These are phyloP conservation scores for Ceratocystis cacaofunesta DNA, from an alignment of 2,329 filamentous ascomycete species.

Conservation along the genomic window DNA sequence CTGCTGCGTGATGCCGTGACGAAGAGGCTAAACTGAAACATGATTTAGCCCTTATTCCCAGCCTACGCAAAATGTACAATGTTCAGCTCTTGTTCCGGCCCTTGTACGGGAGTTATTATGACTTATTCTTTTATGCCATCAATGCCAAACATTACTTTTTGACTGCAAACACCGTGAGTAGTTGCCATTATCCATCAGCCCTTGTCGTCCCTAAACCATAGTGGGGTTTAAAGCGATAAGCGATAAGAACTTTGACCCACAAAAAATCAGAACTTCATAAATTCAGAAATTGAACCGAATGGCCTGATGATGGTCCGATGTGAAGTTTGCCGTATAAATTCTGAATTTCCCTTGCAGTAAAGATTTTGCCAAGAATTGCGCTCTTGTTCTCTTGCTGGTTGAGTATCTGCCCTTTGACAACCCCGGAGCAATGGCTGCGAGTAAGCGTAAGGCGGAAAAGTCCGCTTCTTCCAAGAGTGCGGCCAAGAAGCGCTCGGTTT, in stretches of 20 bases:
- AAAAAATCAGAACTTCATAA: conserved; percentile 10
- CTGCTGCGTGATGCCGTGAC: conserved; percentile 68
- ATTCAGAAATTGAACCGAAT: conserved; percentile 9
- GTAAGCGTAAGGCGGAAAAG: conserved; percentile 47
- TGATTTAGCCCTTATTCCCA: neutral
- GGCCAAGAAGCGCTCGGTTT: conserved; percentile 39
- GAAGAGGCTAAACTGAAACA: conserved; percentile 25
- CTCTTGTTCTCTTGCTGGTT: neutral
- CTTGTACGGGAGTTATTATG: neutral
- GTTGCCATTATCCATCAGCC: neutral
- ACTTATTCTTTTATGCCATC: conserved; percentile 15
- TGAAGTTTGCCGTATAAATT: conserved; percentile 10
- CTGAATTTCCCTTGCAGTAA: neutral
- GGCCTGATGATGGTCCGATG: conserved; percentile 11
- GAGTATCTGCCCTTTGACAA: conserved; percentile 19
- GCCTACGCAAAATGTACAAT: too few species aligned
- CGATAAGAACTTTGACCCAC: conserved; percentile 16
- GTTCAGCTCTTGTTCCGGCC: too few species aligned
- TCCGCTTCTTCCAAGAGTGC: conserved; percentile 29
- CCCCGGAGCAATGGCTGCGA: conserved; percentile 22
- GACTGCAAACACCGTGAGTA: neutral
- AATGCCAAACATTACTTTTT: conserved; percentile 25
- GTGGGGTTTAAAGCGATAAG: neutral
- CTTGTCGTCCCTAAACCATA: neutral
- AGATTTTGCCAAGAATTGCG: neutral